Evolutionary conservation across 768 basidiomycete genomes (phyloP).

Genomic region (Punctularia strigosozonata): DNA sequence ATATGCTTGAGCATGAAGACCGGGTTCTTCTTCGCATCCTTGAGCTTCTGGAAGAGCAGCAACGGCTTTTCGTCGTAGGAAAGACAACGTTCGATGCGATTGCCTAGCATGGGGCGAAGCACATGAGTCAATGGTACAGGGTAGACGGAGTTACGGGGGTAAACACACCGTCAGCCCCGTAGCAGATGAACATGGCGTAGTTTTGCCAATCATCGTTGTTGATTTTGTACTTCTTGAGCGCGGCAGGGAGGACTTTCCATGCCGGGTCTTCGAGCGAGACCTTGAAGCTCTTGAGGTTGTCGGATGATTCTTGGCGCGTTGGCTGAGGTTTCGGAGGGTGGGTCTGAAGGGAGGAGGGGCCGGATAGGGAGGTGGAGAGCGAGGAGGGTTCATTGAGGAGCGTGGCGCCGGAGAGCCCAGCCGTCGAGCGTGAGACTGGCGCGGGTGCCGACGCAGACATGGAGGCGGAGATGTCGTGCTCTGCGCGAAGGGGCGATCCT

Average conservation of each 20-base stretch:
- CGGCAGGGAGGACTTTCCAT: conserved; percentile 96
- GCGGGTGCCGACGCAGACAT: conserved; percentile 5
- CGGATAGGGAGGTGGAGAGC: conserved; percentile 17
- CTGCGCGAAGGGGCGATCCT: conserved; percentile 65
- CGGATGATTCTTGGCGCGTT: conserved; percentile 49
- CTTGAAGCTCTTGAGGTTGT: conserved; percentile 89
- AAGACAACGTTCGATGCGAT: conserved; percentile 83
- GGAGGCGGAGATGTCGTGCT: conserved; percentile 42
- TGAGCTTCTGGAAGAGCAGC: conserved; percentile 92
- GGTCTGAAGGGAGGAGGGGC: no score
- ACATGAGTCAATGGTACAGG: not conserved
- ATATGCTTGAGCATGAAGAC: conserved; percentile 99
- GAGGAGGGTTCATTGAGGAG: conserved; percentile 7
- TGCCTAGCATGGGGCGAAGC: conserved; percentile 29
- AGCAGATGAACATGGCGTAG: conserved; percentile 99
- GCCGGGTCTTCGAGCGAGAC: conserved; percentile 97
- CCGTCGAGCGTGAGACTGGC: no score
- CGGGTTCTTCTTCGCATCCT: conserved; percentile 94
- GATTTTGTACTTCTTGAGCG: conserved; percentile 97
- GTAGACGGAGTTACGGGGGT: conserved; percentile 13
- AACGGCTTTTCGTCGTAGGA: conserved; percentile 98
- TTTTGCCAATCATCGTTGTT: conserved; percentile 98
- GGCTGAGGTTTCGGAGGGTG: conserved; percentile 29
- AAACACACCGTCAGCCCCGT: conserved; percentile 76
- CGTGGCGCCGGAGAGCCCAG: no score